Base-by-base conservation (phyloP, 1,284 basidiomycete genomes). In the Heterobasidion occidentale region DNA sequence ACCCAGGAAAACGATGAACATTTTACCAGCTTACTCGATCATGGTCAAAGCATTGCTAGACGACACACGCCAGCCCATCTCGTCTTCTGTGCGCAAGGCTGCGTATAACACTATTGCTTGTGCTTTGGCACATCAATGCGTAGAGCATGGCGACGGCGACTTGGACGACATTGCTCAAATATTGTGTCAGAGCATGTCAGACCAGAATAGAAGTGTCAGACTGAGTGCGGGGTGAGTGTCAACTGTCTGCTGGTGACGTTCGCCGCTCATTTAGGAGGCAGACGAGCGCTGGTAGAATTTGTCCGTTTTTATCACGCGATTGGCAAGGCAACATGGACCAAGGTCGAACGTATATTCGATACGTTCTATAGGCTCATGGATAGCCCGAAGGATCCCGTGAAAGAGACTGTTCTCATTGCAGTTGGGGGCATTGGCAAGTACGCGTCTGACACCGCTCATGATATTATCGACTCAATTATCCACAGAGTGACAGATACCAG, bases 351-450 rank as follows among this genome's bases (percentile, higher is more conserved):
- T 1, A 61, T 83, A 20, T 81, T 83, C 61, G 68, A 69, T 33
- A 70, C 71, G 33, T 68, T 89, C 6, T 76, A 80, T 62, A 68
- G 70, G 12, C 64, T 80, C 7, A 72, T 85, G 52, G 75, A 77
- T 36, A 65, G 58, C 2, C 66, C 70, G 6, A 77, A 73, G 59
- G 68, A 77, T 54, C 66, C 74, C 7, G 68, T 80, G 8, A 79
- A 77, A 61, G 88, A 90, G 65, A 86, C 84, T 0, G 67, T 81
- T 1, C 65, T 89, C 9, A 72, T 87, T 2, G 77, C 80, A 20
- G 71, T 85, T 6, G 85, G 86, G 33, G 67, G 70, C 8, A 76
- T 88, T 54, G 88, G 82, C 66, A 81, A 74, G 89, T 89, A 60
- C 63, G 83, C 67, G 14, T 12, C 14, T 44, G 9, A 36, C 15